Evolutionary conservation across 2,329 filamentous ascomycete species (phyloP), one percentile per base, ranked within the genome.

Genomic region (Arthrinium phaeospermum): DNA sequence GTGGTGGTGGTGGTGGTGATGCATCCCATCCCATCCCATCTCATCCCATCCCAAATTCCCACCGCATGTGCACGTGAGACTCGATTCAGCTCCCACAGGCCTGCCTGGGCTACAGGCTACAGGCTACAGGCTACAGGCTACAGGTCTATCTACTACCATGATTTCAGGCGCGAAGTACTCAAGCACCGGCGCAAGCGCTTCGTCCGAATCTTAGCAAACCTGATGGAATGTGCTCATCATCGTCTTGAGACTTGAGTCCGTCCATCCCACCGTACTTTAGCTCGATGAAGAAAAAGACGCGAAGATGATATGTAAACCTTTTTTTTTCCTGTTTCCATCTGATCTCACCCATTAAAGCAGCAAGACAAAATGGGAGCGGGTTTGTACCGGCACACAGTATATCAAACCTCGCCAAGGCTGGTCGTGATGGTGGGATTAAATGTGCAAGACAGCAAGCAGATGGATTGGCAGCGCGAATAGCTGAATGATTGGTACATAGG

Each of bases 231-330:
- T 64, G 57, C 57, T 64, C 57, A 64, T 64, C 57, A 64, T 64
- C 57, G 57, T 24, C 57, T 64, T 64, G 30, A 64, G 57, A 14
- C 57, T 64, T 64, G 30, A 64, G 34, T 41, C 57, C 30, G 22
- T 12, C 34, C 57, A 64, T 64, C 57, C 57, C 30, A 41, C 34
- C 13, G 34, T 64, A n/a, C 34, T 64, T 64, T 64, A 64, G 57
- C 57, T 64, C 57, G 57, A 64, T 64, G 57, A 41, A 64, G 57
- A 64, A 41, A 64, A 64, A 24, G 57, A 64, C 57, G 57, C 57
- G 57, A 64, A 64, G 57, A 3, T 64, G 34, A 19, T 41, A n/a
- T 64, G 34, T 41, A 64, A 64, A 41, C 57, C 13, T 41, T 61
- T 61, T 30, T 57, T 57, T 53, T 30, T 34, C 27, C 6, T 61